Conservation (phyloP, 345 rosid genomes). For the Linum trigynum region DNA sequence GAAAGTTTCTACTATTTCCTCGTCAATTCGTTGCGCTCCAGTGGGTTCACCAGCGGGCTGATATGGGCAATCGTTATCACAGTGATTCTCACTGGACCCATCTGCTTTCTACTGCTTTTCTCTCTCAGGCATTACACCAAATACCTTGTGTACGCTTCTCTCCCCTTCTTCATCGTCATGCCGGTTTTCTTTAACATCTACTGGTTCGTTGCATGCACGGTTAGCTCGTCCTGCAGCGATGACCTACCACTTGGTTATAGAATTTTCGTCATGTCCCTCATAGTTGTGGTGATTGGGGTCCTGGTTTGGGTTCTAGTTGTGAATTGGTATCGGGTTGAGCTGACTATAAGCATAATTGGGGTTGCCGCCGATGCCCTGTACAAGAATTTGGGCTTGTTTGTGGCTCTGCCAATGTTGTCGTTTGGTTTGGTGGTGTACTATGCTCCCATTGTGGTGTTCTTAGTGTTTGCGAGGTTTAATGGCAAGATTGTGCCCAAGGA, state of each 20-base stretch:
- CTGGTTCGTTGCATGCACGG: constrained; percentile 86
- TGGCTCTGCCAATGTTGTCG: constrained; percentile 50
- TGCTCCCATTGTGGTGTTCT: constrained; percentile 68
- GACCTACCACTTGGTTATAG: constrained; percentile 62
- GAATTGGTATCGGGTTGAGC: constrained; percentile 76
- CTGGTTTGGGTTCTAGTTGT: constrained; percentile 67
- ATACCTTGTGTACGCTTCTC: constrained; percentile 64
- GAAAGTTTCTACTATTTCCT: too few species aligned
- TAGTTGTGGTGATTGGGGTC: constrained; percentile 57
- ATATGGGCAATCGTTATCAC: constrained; percentile 67
- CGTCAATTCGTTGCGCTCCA: not conserved
- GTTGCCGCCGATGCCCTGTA: constrained; percentile 80
- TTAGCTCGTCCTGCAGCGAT: constrained; percentile 55
- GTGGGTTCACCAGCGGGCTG: constrained; percentile 29
- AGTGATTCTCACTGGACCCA: constrained; percentile 55
- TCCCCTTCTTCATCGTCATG: constrained; percentile 65
- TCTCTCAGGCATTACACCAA: constrained; percentile 75
- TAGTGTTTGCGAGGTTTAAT: constrained; percentile 68
- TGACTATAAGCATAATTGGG: constrained; percentile 61
- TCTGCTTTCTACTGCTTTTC: constrained; percentile 53
- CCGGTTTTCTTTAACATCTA: constrained; percentile 68
- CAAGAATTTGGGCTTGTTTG: constrained; percentile 55
- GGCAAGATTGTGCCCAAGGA: constrained; percentile 58
- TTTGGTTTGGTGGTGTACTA: constrained; percentile 50
- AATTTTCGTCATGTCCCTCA: constrained; percentile 53